A percentile compares a stretch with the other conserved stretches of the same genome.
Evolutionary conservation across 768 basidiomycete genomes (phyloP).

Genomic region (Chlorophyllum brunneum): DNA sequence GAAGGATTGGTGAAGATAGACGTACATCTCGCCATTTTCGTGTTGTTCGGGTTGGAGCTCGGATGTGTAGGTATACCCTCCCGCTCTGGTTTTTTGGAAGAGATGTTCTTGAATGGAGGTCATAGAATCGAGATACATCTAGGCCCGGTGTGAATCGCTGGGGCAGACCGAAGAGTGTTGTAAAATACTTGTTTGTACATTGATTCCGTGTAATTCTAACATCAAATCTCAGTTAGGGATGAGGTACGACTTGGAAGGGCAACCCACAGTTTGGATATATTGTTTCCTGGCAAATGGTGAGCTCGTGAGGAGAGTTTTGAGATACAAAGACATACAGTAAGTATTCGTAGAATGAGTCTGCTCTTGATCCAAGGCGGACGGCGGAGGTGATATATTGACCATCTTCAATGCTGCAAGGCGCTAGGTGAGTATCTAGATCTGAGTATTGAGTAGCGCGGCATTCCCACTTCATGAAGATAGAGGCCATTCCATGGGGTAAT

Average conservation of each 20-base stretch:
- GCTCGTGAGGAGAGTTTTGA: background rate
- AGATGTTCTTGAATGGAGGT: slow-evolving; percentile 73
- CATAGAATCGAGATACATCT: slow-evolving; percentile 94
- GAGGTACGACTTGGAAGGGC: background rate
- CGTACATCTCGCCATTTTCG: slow-evolving; percentile 35
- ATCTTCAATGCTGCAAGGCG: slow-evolving; percentile 27
- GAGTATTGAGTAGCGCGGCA: background rate
- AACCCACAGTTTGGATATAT: slow-evolving; percentile 71
- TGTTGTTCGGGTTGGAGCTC: slow-evolving; percentile 68
- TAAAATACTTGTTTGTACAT: slow-evolving; percentile 19
- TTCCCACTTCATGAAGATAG: slow-evolving; percentile 77
- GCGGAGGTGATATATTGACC: slow-evolving; percentile 55
- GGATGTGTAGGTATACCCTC: slow-evolving; percentile 70
- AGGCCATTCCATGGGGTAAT: slow-evolving; percentile 69
- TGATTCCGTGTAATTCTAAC: slow-evolving; percentile 63
- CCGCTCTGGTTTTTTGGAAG: slow-evolving; percentile 55
- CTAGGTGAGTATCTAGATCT: background rate
- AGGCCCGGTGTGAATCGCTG: background rate
- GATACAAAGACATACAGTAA: slow-evolving; percentile 47
- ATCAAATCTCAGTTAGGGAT: background rate
- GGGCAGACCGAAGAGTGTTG: background rate
- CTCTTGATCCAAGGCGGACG: slow-evolving; percentile 87
- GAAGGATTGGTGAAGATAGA: background rate
- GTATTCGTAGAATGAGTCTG: slow-evolving; percentile 94
- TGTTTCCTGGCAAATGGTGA: slow-evolving; percentile 50